Evolutionary conservation across 768 basidiomycete genomes (phyloP).

Genomic region (Boletus rex-veris): DNA sequence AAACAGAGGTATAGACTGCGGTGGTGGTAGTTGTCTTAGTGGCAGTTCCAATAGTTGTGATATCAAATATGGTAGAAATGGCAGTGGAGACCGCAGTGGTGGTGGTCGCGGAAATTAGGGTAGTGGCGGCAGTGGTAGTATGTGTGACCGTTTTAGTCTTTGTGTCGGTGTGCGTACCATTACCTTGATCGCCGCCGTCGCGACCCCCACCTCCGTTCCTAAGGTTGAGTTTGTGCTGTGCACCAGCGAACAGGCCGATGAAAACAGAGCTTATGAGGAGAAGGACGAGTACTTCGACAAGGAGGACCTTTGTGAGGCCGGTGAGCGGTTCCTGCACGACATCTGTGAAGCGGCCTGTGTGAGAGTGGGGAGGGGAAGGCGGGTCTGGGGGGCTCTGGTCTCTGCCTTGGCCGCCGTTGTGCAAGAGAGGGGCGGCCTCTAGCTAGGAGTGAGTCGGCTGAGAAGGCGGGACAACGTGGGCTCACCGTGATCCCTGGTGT

Average conservation of each 20-base stretch:
- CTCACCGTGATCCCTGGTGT: slow-evolving; percentile 58
- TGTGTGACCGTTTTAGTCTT: slow-evolving; percentile 31
- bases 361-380: slow-evolving; percentile 37
- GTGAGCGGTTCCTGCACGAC: slow-evolving; percentile 77
- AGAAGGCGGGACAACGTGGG: background rate
- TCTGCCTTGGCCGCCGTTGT: slow-evolving; percentile 43
- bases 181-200: slow-evolving; percentile 23
- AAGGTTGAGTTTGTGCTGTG: slow-evolving; percentile 70
- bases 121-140: slow-evolving; percentile 31
- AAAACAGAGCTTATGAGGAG: slow-evolving; percentile 84
- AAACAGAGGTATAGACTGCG: slow-evolving; percentile 35
- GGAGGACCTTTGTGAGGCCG: slow-evolving; percentile 77
- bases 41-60: slow-evolving; percentile 39
- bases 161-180: slow-evolving; percentile 35
- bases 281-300: slow-evolving; percentile 69
- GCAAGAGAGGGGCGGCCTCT: slow-evolving; percentile 68
- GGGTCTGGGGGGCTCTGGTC: slow-evolving; percentile 32
- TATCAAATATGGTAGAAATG: slow-evolving; percentile 31
- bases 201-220: slow-evolving; percentile 36
- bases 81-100: slow-evolving; percentile 35
- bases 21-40: slow-evolving; percentile 39
- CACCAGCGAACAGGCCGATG: slow-evolving; percentile 90
- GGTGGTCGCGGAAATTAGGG: slow-evolving; percentile 29
- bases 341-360: slow-evolving; percentile 39
- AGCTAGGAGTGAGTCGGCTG: slow-evolving; percentile 4